Conservation (phyloP, 108 stramenopile genomes). For the Pseudonitzschia multiseries region DNA sequence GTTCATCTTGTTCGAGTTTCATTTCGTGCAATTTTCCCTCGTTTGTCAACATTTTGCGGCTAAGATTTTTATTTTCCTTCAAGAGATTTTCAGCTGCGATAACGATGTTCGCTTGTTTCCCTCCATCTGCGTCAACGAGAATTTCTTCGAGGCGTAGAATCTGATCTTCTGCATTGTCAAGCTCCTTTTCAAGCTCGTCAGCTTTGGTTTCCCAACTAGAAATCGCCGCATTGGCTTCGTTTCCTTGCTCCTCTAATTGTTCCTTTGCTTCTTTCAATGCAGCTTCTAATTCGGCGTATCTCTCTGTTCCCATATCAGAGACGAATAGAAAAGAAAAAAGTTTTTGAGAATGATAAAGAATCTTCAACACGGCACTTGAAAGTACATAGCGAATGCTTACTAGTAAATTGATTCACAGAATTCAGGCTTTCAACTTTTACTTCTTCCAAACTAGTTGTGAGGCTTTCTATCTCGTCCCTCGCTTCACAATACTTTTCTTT, state of each 20-base stretch:
- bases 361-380: not conserved
- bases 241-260: conserved; percentile 41
- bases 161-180: conserved; percentile 15
- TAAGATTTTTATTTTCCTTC: conserved; percentile 2
- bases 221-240: conserved; percentile 63
- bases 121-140: not conserved
- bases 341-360: not conserved
- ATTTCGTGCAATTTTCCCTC: conserved; percentile 8
- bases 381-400: conserved; percentile 22
- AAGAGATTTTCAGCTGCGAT: conserved; percentile 5
- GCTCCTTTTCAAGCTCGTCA: conserved; percentile 44
- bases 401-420: conserved; percentile 63
- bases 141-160: conserved; percentile 10
- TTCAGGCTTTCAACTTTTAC: conserved; percentile 48
- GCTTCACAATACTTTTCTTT: conserved; percentile 25
- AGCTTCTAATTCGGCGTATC: conserved; percentile 48
- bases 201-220: conserved; percentile 60
- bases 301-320: conserved; percentile 4
- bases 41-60: not conserved
- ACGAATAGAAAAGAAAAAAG: not conserved
- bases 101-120: conserved; percentile 1
- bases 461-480: conserved; percentile 41
- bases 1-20: conserved; percentile 15
- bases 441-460: conserved; percentile 43
- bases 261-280: conserved; percentile 30